Evolutionary conservation across 2,329 filamentous ascomycete genomes (phyloP), one percentile per base, ranked within the genome.

Genomic region (Aureobasidium sp.): DNA sequence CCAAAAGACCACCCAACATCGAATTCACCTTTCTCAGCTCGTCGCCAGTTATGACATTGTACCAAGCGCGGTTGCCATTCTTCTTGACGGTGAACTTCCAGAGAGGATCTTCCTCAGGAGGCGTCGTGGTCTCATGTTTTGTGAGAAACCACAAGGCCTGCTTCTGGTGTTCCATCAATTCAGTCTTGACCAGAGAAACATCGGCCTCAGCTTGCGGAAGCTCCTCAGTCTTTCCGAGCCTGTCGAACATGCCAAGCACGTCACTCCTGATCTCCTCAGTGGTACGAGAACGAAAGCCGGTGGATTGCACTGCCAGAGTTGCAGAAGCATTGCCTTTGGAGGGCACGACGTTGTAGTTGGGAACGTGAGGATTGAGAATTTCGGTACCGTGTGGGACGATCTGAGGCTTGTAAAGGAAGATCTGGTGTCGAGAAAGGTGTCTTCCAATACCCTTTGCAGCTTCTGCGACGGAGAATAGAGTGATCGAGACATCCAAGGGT

Each of bases 141-240:
- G 76, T 81, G 85, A 97, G 89, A 65, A 95, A 97, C 65, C 84
- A 81, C 0, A 97, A 77, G 0, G 86, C 91, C 69, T 96, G 90
- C 67, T 88, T 93, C 67, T 97, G 91, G 69, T 97, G 91, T 55
- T 79, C 78, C 37, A 96, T 80, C 16, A 97, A 72, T 24, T 80
- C 75, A 0, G 72, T 76, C 0, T 84, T 90, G 53, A 78, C 76
- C 50, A 93, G 77, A 6, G 73, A 68, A 2, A 71, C 58, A 50
- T 81, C 76, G 0, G 88, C 79, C 3, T 91, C 83, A 71, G 85
- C 82, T 59, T 84, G 79, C 0, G 86, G 86, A 6, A 97, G 72
- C 56, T 88, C 81, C 53, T 94, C 86, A 8, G 79, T 83, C 61
- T 84, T 84, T 22, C 84, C 80, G 34, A 96, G 79, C 6, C 84